These are phyloP conservation scores for Amoebophrya sp. DNA, from an alignment of 169 alveolate species.

Conservation along the genomic window DNA sequence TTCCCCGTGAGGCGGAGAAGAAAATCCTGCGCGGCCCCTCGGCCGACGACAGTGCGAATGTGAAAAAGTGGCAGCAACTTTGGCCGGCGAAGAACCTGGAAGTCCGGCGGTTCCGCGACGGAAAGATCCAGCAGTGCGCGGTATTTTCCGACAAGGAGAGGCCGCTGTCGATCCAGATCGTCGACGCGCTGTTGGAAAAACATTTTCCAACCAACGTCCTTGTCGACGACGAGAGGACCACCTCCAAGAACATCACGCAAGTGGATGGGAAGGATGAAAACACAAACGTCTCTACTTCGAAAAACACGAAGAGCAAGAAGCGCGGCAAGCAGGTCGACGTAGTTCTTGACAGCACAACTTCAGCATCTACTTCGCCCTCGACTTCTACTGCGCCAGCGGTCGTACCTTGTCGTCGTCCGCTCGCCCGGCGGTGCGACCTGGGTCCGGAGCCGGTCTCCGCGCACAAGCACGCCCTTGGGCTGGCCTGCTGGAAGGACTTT, in stretches of 20 bases:
- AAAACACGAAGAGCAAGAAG: no score
- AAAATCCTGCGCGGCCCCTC: background rate
- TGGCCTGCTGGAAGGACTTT: background rate
- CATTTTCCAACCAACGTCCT: background rate
- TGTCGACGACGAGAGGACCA: background rate
- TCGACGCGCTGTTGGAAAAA: no score
- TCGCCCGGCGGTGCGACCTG: no score
- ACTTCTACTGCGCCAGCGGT: no score
- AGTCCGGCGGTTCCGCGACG: background rate
- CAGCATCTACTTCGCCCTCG: no score
- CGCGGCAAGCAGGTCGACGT: background rate
- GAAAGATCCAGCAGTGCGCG: constrained; percentile 8
- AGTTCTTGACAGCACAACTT: no score
- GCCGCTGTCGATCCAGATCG: no score
- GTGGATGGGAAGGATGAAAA: background rate
- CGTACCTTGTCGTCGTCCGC: no score
- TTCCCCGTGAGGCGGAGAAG: background rate
- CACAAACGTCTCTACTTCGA: no score
- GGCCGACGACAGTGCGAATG: background rate
- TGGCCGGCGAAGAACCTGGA: background rate
- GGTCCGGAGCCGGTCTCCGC: background rate
- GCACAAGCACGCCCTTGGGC: background rate
- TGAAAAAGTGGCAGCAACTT: background rate
- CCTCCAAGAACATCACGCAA: background rate
- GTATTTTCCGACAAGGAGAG: background rate